Evolutionary conservation across 169 alveolate genomes (phyloP), one percentile per base, ranked within the genome.

Genomic region (Plasmodium billcollinsi): DNA sequence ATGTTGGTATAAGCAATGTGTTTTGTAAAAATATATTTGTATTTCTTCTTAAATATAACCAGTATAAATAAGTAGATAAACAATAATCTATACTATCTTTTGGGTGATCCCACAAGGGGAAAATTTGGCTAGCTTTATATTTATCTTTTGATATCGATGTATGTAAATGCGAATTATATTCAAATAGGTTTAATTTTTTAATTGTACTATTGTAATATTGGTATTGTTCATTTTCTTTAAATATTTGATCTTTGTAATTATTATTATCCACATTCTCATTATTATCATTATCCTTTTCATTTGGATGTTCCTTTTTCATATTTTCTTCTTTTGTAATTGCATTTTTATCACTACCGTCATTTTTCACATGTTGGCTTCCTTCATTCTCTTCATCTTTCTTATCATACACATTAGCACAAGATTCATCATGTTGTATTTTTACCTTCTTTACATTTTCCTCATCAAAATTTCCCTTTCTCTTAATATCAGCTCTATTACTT

Each of bases 51-150:
- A 97, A 92, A 61, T 97, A 94, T 15, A 95, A 88, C 98, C 98
- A 97, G 71, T 90, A 93, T 78, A 97, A 88, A 90, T 97, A 97
- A 5, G 97, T 95, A 45, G 98, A 95, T 49, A 97, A 73, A 73
- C 97, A 96, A 89, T 95, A 97, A 88, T 97, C 98, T 33, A 94
- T 95, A 18, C 98, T 92, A 74, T 93, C 91, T 56, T 95, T 89
- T 15, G 97, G 93, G 3, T 92, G 74, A 62, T 89, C 94, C 98
- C 98, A 97, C 45, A 96, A 90, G 4, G 98, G 98, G 85, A 94
- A 96, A 5, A 92, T 89, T 6, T 80, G 86, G 49, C 92, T 78
- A 11, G 33, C 58, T n/a, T 85, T 76, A 15, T 86, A 61, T 56
- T 74, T 92, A 9, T 88, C 93, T 54, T 74, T 88, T 15, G 93